phyloP scores from a whole-genome alignment of 768 basidiomycete species.

The Gautieria morchelliformis region DNA sequence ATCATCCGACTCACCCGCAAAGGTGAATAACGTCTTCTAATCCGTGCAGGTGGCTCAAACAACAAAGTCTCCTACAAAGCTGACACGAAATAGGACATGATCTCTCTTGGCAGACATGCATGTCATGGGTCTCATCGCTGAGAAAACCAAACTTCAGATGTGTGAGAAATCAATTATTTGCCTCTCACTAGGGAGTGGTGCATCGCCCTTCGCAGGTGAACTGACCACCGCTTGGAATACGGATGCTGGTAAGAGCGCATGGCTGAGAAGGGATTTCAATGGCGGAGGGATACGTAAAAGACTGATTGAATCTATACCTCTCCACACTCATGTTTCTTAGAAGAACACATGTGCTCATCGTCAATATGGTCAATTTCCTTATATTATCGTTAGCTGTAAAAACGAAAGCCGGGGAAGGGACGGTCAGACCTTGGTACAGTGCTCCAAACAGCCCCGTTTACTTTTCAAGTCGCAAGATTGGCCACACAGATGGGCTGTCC shows the following conservation, averaged over 20 bases:
- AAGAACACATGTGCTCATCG: constrained; percentile 44
- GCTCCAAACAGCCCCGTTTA: constrained; percentile 39
- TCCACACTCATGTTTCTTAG: constrained; percentile 45
- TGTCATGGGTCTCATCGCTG: constrained; percentile 36
- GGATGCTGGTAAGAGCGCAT: not conserved
- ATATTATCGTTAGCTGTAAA: not conserved
- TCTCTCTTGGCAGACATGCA: constrained; percentile 41
- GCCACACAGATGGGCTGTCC: constrained; percentile 45
- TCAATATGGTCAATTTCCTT: constrained; percentile 40
- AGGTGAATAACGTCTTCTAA: constrained; percentile 36
- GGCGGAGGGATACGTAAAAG: no score
- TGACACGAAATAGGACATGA: constrained; percentile 46
- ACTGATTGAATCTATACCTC: constrained; percentile 24
- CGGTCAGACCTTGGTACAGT: constrained; percentile 41
- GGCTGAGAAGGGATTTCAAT: not conserved
- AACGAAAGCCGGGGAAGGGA: no score
- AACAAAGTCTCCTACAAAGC: constrained; percentile 48
- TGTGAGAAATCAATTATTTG: not conserved
- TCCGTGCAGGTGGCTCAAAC: constrained; percentile 43
- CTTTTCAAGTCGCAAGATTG: constrained; percentile 35
- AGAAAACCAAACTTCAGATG: not conserved
- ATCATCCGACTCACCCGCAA: constrained; percentile 37
- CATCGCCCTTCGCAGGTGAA: not conserved
- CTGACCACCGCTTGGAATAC: not conserved
- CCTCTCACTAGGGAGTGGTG: not conserved